Evolutionary conservation across 2,329 filamentous ascomycete genomes (phyloP).

Genomic region (Apiospora saccharicola): DNA sequence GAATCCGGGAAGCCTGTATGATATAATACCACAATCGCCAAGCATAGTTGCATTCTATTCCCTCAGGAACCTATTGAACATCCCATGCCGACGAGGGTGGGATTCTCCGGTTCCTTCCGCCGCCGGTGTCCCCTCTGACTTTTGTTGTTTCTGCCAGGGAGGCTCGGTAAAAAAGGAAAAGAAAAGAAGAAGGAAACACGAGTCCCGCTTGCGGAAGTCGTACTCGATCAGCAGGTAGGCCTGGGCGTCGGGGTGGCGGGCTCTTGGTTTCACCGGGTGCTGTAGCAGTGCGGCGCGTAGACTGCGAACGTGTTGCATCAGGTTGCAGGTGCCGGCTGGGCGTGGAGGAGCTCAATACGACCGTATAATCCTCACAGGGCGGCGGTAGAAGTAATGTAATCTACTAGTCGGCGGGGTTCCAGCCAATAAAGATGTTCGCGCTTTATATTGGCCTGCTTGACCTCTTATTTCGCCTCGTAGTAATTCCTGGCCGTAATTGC

Average conservation of each 20-base stretch:
- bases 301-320: constrained; percentile 29
- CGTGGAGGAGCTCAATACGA: constrained; percentile 8
- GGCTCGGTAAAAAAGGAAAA: no score
- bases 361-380: not conserved
- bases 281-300: constrained; percentile 28
- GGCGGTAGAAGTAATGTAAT: no score
- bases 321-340: constrained; percentile 22
- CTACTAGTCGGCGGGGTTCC: not conserved
- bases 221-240: constrained; percentile 27
- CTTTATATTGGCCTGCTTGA: constrained; percentile 28
- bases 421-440: not conserved
- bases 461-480: constrained; percentile 34
- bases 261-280: constrained; percentile 27
- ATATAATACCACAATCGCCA: no score
- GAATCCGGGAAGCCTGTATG: no score
- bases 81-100: no score
- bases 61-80: no score
- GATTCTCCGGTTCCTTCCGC: no score
- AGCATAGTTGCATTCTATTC: no score
- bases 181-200: not conserved
- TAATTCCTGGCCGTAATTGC: constrained; percentile 40
- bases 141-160: no score
- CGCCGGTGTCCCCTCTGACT: no score
- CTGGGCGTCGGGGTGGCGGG: constrained; percentile 22
- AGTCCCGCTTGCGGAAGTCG: constrained; percentile 23